Base-by-base conservation (phyloP, 2,329 filamentous ascomycete species). In the Sarocladium oryzae region DNA sequence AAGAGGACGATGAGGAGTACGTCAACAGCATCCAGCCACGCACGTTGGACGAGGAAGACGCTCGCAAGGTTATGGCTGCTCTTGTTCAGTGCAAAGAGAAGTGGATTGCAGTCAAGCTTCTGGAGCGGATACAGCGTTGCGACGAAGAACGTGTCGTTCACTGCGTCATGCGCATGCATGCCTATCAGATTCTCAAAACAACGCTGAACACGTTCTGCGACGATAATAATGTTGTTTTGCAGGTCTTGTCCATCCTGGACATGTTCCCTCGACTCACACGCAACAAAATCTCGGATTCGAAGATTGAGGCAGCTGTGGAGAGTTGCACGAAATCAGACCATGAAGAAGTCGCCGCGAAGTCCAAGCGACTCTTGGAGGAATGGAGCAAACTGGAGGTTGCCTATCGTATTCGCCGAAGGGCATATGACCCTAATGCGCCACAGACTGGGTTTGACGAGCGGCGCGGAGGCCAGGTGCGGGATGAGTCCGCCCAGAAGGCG, bases 71-170 rank as follows among this genome's bases (percentile, higher is more conserved):
- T 67, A 96, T 96, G 89, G 91, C 92, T 21, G 86, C 90, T 50
- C 81, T 99, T 53, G 91, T 96, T 83, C 92, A 96, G 67, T 96
- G 89, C 77, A 95, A 96, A 69, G 93, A 99, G 76, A 96, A 96
- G 69, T 99, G 93, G 93, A 96, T 99, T 67, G 90, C 89, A 2
- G 90, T 96, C 69, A 97, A 97, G 70, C 75, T 99, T 52, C 80
- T 99, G 54, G 81, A 85, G 58, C 91, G 93, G 50, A 90, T 99
- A 55, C 89, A 96, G 68, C 79, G 81, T 36, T 91, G 87, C 63
- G 81, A 92, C 46, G 90, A 96, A 59, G 89, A 96, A 62, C 84
- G 84, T 56, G 89, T 96, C 52, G 83, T 88, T 54, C 88, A 93
- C 67, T 84, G 86, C 50, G 90, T 97, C 35, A 88, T 96, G 63